Evolutionary conservation across 164 flowering plant genomes (phyloP).

Genomic region (Taxillus chinensis): DNA sequence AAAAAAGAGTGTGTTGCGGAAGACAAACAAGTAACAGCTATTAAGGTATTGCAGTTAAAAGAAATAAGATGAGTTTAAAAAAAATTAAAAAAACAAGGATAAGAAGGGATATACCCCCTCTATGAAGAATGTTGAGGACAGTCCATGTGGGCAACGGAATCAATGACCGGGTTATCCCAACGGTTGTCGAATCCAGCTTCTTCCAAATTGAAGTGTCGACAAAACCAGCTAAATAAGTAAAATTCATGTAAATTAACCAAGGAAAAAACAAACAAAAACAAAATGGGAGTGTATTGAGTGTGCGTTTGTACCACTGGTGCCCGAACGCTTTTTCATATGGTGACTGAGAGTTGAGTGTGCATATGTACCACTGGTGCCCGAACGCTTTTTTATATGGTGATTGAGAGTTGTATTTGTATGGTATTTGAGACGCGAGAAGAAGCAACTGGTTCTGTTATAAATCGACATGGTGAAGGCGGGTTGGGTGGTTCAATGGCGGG

Average conservation of each 20-base stretch:
- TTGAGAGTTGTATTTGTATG: conserved; percentile 6
- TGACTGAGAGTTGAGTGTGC: conserved; percentile 5
- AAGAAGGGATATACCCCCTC: conserved; percentile 24
- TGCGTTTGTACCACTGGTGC: neutral
- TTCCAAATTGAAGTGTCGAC: conserved; percentile 37
- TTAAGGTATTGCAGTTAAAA: neutral
- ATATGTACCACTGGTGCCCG: neutral
- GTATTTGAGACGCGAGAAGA: conserved; percentile 7
- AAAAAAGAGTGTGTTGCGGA: no score
- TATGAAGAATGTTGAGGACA: conserved; percentile 32
- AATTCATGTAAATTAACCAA: neutral
- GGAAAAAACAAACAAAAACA: neutral
- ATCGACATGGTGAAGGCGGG: neutral
- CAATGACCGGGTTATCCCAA: conserved; percentile 30
- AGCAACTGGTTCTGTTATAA: neutral
- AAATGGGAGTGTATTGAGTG: conserved; percentile 2
- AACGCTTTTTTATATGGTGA: neutral
- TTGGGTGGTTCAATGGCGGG: neutral
- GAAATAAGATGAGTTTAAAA: neutral
- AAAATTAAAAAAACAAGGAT: neutral
- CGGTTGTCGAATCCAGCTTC: conserved; percentile 28
- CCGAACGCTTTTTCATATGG: conserved; percentile 13
- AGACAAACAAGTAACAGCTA: neutral
- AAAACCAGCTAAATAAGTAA: neutral
- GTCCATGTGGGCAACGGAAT: conserved; percentile 32